These are phyloP conservation scores for Naganishia albida DNA, from an alignment of 1,284 basidiomycete genomes.

Conservation along the genomic window DNA sequence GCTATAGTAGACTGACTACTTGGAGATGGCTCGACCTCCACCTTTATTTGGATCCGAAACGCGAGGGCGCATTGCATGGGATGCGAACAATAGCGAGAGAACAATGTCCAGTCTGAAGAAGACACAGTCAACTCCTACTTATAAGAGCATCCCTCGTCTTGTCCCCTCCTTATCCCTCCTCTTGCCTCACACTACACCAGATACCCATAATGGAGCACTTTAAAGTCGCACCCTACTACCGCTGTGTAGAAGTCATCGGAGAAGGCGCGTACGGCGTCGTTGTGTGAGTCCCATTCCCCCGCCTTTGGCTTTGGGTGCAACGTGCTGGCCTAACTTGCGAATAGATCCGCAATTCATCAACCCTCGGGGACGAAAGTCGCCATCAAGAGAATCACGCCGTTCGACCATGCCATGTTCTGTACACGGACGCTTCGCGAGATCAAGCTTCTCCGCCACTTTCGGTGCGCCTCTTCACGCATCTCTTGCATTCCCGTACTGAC, in stretches of 20 bases:
- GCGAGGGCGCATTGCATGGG: no score
- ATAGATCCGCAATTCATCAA: slow-evolving; percentile 65
- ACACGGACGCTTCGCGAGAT: slow-evolving; percentile 80
- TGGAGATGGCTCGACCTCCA: no score
- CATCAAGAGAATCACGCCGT: slow-evolving; percentile 82
- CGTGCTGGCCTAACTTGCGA: neutral
- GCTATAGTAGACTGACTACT: no score
- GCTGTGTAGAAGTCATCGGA: slow-evolving; percentile 46
- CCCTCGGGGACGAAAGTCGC: slow-evolving; percentile 79
- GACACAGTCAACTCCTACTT: no score
- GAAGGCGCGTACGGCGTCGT: slow-evolving; percentile 78
- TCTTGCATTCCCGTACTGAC: neutral
- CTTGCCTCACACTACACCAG: neutral
- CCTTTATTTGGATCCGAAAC: no score
- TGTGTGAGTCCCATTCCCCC: slow-evolving; percentile 54
- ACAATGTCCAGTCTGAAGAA: no score
- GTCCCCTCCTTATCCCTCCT: no score
- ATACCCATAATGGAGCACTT: slow-evolving; percentile 28
- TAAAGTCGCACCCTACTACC: slow-evolving; percentile 34
- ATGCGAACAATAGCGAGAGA: no score
- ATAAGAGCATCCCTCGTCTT: neutral
- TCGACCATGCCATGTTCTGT: slow-evolving; percentile 91
- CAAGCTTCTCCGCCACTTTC: slow-evolving; percentile 86
- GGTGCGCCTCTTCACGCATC: neutral
- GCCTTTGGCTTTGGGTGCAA: neutral